Percentiles rank a stretch among this genome's conserved stretches.
These are phyloP conservation scores for Colletotrichum australisinense DNA, from an alignment of 2,329 filamentous ascomycete species.

Conservation along the genomic window DNA sequence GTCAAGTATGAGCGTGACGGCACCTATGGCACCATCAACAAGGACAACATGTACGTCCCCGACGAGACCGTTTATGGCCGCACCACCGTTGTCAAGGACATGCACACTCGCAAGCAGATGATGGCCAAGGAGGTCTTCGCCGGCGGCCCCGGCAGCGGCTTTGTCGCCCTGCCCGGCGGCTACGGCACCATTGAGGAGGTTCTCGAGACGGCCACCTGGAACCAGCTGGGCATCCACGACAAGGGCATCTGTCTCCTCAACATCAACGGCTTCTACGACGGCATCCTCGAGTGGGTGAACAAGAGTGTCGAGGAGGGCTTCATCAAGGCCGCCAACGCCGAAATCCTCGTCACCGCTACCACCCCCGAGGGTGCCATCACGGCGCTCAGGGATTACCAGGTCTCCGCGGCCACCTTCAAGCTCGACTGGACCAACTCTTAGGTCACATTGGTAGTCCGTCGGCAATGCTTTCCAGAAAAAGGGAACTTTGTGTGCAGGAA, in stretches of 20 bases:
- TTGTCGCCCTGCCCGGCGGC: slow-evolving; percentile 88
- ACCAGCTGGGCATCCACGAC: slow-evolving; percentile 92
- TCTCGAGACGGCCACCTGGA: slow-evolving; percentile 93
- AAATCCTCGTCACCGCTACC: slow-evolving; percentile 83
- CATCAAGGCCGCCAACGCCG: slow-evolving; percentile 74
- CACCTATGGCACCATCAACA: slow-evolving; percentile 59
- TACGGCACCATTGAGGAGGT: slow-evolving; percentile 98
- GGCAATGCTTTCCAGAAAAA: not conserved
- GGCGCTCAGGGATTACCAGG: slow-evolving; percentile 78
- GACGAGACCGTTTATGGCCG: slow-evolving; percentile 77
- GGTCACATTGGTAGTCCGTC: not conserved
- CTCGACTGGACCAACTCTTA: slow-evolving; percentile 78
- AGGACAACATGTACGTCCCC: slow-evolving; percentile 67
- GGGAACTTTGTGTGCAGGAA: not conserved
- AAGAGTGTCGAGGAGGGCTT: slow-evolving; percentile 83
- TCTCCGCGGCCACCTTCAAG: slow-evolving; percentile 80
- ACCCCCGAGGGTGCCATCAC: slow-evolving; percentile 78
- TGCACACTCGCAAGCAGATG: slow-evolving; percentile 95
- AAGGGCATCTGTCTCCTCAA: slow-evolving; percentile 85
- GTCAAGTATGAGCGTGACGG: slow-evolving; percentile 80
- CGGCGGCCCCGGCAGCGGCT: slow-evolving; percentile 85
- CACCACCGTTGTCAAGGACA: slow-evolving; percentile 91
- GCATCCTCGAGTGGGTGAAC: slow-evolving; percentile 83
- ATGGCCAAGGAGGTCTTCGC: slow-evolving; percentile 91
- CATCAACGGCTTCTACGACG: slow-evolving; percentile 92